Base-by-base conservation (phyloP, 2,329 filamentous ascomycete genomes). In the Hypomyces perniciosus region DNA sequence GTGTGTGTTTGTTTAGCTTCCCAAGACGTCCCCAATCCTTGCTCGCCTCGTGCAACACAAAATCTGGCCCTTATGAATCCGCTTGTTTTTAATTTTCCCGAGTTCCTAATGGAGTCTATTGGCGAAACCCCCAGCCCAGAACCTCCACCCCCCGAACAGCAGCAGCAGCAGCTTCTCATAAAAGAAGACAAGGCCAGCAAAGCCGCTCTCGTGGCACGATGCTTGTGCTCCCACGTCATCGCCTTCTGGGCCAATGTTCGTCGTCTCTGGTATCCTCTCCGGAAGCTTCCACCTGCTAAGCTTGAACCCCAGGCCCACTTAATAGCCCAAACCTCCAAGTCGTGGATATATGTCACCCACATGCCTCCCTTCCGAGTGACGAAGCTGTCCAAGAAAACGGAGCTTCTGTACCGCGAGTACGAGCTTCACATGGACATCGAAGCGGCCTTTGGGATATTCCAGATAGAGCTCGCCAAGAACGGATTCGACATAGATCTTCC, bases 401-500 rank as follows among this genome's bases (percentile, higher is more conserved):
- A 48, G 13, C 27, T 44, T 12, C 37, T 52, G 8, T 52, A 40
- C 37, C 46, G 46, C 42, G 52, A 54, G 33, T 52, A 48, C 49
- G 41, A 39, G 20, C n/a, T 48, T 7, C 52, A 51, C 40, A 37
- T 33, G 10, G 35, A 42, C 7, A 44, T 54, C 37, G 49, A 52
- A 6, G 31, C 52, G 13, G 43, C 37, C 33, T 48, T 54, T 40
- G 46, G 46, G 10, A n/a, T 34, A 37, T 41, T 51, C 40, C 43
- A 43, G 20, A 43, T 31, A 34, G 43, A 47, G 20, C 42, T 51
- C 13, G 5, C 28, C 10, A 30, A 31, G 33, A 37, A 34, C 40
- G 43, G 47, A 28, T 40, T 51, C 34, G 51, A 53, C 33, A 9
- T 53, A 29, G 51, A 53, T 35, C 48, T 53, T 34, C 51, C 51